phyloP scores from a whole-genome alignment of 768 basidiomycete species.

The Mycena kentingensis region DNA sequence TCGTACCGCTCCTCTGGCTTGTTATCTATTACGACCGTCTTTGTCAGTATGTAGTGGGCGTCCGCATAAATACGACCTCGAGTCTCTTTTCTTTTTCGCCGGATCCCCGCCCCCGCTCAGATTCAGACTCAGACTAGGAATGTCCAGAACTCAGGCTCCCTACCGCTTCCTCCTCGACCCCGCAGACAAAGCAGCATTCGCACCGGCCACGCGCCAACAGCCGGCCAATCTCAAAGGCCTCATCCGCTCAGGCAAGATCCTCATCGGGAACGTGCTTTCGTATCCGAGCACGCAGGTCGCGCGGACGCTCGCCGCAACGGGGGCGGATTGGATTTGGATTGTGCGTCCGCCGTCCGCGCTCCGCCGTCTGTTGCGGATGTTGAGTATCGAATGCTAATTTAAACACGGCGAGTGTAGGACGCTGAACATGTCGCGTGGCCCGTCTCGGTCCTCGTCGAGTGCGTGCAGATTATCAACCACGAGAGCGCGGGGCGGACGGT shows the following conservation, averaged over 20 bases:
- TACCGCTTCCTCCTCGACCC: constrained; percentile 2
- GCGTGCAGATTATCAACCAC: constrained; percentile 20
- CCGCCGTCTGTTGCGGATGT: no score
- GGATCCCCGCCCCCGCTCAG: not conserved
- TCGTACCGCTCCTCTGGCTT: no score
- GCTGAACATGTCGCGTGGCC: constrained; percentile 20
- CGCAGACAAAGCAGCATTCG: constrained; percentile 7
- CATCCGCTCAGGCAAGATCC: constrained; percentile 15
- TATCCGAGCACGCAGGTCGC: constrained; percentile 22
- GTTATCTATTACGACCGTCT: no score
- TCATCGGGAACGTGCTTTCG: constrained; percentile 18
- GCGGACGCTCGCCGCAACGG: constrained; percentile 18
- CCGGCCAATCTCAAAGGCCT: constrained; percentile 19
- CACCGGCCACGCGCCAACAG: constrained; percentile 18
- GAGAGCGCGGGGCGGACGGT: constrained; percentile 18
- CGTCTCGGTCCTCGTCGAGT: constrained; percentile 14
- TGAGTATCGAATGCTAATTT: no score
- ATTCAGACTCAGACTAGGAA: no score
- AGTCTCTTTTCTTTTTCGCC: not conserved
- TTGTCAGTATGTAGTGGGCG: no score
- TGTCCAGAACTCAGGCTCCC: not conserved
- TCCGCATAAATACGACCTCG: no score
- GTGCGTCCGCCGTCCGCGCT: not conserved
- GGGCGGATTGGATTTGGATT: constrained; percentile 24
- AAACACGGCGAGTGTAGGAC: no score